A percentile compares a stretch with the other conserved stretches of the same genome.
Conservation (phyloP, 106 monocot species). For the Narthecium ossifragum region DNA sequence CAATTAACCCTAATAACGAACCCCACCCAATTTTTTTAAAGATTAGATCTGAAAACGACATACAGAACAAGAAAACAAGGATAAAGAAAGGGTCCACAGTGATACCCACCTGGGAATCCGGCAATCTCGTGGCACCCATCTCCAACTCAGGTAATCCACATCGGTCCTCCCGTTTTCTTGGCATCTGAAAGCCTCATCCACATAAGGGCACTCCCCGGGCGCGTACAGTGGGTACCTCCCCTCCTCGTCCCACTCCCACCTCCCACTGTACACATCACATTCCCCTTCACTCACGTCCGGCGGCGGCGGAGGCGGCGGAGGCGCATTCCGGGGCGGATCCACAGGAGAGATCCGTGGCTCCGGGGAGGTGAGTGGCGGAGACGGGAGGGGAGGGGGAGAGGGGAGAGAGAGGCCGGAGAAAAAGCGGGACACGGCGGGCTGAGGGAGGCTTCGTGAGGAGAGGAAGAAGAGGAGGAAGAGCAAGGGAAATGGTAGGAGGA, state of each 20-base stretch:
- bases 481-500: neutral
- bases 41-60: no score
- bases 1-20: no score
- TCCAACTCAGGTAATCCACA: constrained; percentile 62
- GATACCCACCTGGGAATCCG: constrained; percentile 67
- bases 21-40: no score
- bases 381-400: constrained; percentile 1
- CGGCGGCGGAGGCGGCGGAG: neutral
- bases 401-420: neutral
- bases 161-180: constrained; percentile 71
- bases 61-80: no score
- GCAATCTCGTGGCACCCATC: constrained; percentile 78
- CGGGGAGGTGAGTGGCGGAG: neutral
- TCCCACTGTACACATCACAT: constrained; percentile 67
- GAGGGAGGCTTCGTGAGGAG: neutral
- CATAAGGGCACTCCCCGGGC: constrained; percentile 70
- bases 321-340: neutral
- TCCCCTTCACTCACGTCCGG: neutral
- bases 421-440: neutral
- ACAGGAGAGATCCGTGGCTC: constrained; percentile 10
- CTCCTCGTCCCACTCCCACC: constrained; percentile 62
- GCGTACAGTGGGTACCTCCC: constrained; percentile 46
- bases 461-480: constrained; percentile 2
- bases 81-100: no score
- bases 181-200: constrained; percentile 77